Evolutionary conservation across 495 filamentous ascomycete species (phyloP).

Genomic region (Venustampulla echinocandica): DNA sequence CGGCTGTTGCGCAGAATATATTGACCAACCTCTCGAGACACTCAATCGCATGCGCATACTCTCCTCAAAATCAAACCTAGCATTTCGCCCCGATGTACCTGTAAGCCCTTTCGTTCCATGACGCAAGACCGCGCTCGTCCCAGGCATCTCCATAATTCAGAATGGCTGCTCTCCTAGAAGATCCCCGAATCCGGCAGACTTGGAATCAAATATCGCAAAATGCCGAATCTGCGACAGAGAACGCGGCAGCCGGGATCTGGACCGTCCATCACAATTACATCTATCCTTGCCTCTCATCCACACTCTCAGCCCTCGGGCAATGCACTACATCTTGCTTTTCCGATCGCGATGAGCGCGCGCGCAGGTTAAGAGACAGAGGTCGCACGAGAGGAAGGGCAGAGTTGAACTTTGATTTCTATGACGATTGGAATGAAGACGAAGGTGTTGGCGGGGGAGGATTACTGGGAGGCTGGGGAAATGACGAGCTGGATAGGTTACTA

Average conservation of each 20-base stretch:
- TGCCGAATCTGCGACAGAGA: conserved; percentile 85
- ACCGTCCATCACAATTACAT: conserved; percentile 80
- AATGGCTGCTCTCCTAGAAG: conserved; percentile 57
- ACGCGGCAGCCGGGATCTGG: conserved; percentile 81
- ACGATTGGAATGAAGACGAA: conserved; percentile 87
- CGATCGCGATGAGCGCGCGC: conserved; percentile 61
- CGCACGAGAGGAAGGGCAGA: conserved; percentile 59
- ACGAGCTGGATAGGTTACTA: conserved; percentile 80
- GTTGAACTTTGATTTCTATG: conserved; percentile 93
- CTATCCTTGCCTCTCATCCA: conserved; percentile 63
- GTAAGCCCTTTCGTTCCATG: background rate
- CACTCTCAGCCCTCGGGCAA: conserved; percentile 55
- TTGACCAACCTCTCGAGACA: background rate
- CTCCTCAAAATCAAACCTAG: background rate
- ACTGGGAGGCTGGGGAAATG: conserved; percentile 51
- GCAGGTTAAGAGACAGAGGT: conserved; percentile 50
- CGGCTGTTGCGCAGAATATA: background rate
- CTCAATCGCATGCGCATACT: background rate
- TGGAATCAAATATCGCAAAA: conserved; percentile 91
- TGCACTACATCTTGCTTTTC: conserved; percentile 69
- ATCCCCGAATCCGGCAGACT: conserved; percentile 87
- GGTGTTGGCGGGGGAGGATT: conserved; percentile 32
- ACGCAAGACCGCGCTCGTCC: background rate
- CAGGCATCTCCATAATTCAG: background rate
- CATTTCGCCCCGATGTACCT: background rate